A percentile compares a stretch with the other conserved stretches of the same genome.
Evolutionary conservation across 2,329 filamentous ascomycete genomes (phyloP).

Genomic region (Trichoderma sp.): DNA sequence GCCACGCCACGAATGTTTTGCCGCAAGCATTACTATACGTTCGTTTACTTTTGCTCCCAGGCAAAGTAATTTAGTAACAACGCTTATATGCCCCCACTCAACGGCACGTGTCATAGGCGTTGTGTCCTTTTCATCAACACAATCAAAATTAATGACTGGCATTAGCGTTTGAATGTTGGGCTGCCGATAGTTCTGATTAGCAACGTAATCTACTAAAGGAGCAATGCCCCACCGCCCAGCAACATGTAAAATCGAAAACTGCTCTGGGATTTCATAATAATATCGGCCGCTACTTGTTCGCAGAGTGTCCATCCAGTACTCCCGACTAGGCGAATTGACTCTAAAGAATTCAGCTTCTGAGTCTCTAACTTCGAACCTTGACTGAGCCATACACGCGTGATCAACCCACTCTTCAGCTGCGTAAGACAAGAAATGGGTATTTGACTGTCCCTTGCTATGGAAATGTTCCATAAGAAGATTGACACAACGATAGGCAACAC

Average conservation of each 20-base stretch:
- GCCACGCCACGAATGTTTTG: no score
- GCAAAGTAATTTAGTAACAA: no score
- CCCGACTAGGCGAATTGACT: constrained; percentile 13
- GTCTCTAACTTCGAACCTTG: constrained; percentile 11
- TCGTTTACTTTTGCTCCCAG: no score
- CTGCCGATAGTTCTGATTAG: neutral
- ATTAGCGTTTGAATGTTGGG: no score
- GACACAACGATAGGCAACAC: constrained; percentile 7
- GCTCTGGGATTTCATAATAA: neutral
- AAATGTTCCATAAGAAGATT: neutral
- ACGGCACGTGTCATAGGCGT: no score
- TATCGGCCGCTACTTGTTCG: no score
- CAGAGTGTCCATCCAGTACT: constrained; percentile 2
- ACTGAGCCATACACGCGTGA: constrained; percentile 24
- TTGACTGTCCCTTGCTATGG: neutral
- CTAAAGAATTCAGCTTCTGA: constrained; percentile 23
- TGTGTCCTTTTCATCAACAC: no score
- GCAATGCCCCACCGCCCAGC: constrained; percentile 28
- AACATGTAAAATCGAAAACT: constrained; percentile 27
- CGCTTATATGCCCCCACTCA: no score
- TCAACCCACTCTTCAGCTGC: constrained; percentile 13
- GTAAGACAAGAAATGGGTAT: constrained; percentile 11
- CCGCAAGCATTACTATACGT: no score
- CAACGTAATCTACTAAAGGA: constrained; percentile 15
- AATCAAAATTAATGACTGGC: no score